Evolutionary conservation across 2,329 filamentous ascomycete species (phyloP).

Genomic region (Colletotrichum karsti): DNA sequence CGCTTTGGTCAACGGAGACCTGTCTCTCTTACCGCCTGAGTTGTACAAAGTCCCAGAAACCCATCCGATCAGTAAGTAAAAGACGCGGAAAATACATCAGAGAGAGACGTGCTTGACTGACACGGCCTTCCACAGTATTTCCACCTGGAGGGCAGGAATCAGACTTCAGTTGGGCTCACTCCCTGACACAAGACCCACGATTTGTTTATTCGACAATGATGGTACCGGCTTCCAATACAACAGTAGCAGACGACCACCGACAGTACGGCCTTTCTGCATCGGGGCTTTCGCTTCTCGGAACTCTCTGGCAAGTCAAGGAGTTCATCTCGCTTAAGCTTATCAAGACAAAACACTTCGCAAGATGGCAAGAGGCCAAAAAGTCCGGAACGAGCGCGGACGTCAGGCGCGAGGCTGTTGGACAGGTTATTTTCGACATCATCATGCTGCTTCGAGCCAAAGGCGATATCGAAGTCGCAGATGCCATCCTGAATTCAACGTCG

Average conservation of each 20-base stretch:
- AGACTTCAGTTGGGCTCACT: not conserved
- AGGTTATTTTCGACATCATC: not conserved
- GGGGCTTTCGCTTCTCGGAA: not conserved
- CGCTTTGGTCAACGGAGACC: not conserved
- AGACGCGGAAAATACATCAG: not conserved
- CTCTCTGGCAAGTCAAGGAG: not conserved
- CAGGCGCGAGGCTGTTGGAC: not conserved
- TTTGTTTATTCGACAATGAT: not conserved
- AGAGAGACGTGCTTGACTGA: not conserved
- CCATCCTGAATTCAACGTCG: not conserved
- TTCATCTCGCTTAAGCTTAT: not conserved
- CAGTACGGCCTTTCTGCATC: not conserved
- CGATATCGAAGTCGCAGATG: accelerated
- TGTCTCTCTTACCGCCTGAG: not conserved
- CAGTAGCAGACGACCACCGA: not conserved
- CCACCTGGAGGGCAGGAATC: not conserved
- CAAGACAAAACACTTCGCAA: not conserved
- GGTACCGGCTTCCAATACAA: not conserved
- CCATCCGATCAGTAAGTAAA: not conserved
- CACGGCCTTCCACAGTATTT: not conserved
- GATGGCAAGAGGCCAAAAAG: not conserved
- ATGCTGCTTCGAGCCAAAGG: accelerated
- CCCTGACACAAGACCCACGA: not conserved
- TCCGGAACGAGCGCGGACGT: accelerated
- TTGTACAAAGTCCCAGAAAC: not conserved